Conservation (phyloP, 495 filamentous ascomycete genomes). For the Margaritispora aquatica region DNA sequence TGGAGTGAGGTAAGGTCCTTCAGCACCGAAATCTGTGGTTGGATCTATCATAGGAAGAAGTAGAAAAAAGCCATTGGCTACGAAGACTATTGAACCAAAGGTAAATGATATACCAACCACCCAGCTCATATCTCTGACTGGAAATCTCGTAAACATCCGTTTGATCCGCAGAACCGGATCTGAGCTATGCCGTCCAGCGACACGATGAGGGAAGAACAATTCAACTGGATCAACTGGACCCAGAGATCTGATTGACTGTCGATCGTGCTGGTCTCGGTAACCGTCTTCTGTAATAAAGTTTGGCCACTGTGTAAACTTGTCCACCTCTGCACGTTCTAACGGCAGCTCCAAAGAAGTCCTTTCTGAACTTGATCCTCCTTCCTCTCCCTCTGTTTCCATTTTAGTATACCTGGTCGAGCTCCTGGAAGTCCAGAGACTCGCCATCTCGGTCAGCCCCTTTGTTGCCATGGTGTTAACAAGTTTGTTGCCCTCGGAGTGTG, state of each 20-base stretch:
- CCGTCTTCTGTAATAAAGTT: slow-evolving; percentile 1
- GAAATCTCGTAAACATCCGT: slow-evolving; percentile 11
- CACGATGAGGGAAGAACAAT: background rate
- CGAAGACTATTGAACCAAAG: slow-evolving; percentile 6
- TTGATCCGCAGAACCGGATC: background rate
- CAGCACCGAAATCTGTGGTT: background rate
- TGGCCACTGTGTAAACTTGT: slow-evolving; percentile 8
- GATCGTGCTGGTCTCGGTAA: background rate
- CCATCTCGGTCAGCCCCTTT: background rate
- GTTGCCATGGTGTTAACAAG: slow-evolving; percentile 2
- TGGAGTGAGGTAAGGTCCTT: slow-evolving; percentile 8
- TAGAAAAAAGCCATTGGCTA: slow-evolving; percentile 12
- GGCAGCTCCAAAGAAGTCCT: slow-evolving; percentile 5
- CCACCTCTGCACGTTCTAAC: background rate
- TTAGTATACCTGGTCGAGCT: background rate
- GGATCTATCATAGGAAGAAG: slow-evolving; percentile 5
- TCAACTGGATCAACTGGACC: background rate
- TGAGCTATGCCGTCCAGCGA: background rate
- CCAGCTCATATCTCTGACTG: slow-evolving; percentile 11
- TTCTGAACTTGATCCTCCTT: background rate
- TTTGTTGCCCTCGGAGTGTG: background rate
- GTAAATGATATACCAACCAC: slow-evolving; percentile 9
- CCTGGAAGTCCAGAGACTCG: background rate
- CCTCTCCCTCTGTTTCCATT: background rate
- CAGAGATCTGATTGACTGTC: background rate